Percentiles rank a stretch among this genome's conserved stretches.
phyloP scores from a whole-genome alignment of 228 moss, liverwort and hornwort species.

The Sphagnum fallax region DNA sequence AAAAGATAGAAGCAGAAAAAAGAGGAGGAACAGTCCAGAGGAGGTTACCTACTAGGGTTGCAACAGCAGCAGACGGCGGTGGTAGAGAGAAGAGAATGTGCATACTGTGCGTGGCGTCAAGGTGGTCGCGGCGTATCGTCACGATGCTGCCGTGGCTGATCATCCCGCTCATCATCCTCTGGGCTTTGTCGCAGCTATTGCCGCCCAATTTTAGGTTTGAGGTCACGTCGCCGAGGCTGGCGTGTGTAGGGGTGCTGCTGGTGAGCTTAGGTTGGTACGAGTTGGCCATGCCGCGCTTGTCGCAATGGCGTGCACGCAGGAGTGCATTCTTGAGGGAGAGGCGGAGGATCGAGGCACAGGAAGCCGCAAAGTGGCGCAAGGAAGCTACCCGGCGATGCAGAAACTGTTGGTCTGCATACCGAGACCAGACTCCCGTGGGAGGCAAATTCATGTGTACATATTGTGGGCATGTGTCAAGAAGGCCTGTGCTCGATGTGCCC shows the following conservation, averaged over 20 bases:
- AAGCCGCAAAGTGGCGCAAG: slow-evolving; percentile 85
- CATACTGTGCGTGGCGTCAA: slow-evolving; percentile 87
- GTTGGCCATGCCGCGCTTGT: slow-evolving; percentile 75
- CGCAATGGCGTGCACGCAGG: slow-evolving; percentile 60
- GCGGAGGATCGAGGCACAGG: slow-evolving; percentile 69
- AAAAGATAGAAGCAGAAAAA: no score
- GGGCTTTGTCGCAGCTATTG: slow-evolving; percentile 77
- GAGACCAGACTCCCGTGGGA: slow-evolving; percentile 71
- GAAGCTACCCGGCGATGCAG: slow-evolving; percentile 79
- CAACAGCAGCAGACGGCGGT: slow-evolving; percentile 22
- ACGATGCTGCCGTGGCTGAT: slow-evolving; percentile 88
- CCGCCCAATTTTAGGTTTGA: slow-evolving; percentile 76
- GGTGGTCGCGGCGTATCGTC: slow-evolving; percentile 92
- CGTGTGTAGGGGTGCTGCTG: slow-evolving; percentile 76
- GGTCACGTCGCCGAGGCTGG: slow-evolving; percentile 77
- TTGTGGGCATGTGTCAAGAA: slow-evolving; percentile 76
- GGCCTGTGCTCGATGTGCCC: slow-evolving; percentile 69
- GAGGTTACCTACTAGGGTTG: not conserved
- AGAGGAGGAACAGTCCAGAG: no score
- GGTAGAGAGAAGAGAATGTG: slow-evolving; percentile 37
- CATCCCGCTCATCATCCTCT: slow-evolving; percentile 74
- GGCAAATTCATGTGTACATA: slow-evolving; percentile 83
- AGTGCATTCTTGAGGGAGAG: slow-evolving; percentile 59
- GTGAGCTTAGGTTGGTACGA: slow-evolving; percentile 85
- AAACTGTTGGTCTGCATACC: slow-evolving; percentile 68